Evolutionary conservation across 176 grass and related monocot genomes (phyloP).

Genomic region (Urochloa ruziziensis): DNA sequence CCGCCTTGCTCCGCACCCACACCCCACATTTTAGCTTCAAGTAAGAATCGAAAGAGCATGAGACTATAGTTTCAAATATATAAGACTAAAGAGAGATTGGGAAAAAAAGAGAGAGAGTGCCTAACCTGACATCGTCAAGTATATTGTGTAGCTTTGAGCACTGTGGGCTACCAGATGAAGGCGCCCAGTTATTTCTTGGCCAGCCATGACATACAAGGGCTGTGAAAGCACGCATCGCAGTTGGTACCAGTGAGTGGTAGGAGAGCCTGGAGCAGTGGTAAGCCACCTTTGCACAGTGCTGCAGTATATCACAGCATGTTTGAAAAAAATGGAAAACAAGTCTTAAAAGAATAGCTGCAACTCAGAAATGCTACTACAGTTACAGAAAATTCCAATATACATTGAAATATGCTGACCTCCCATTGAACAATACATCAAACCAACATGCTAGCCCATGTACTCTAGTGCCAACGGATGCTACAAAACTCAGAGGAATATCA

Average conservation of each 20-base stretch:
- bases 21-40: slow-evolving; percentile 97
- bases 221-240: slow-evolving; percentile 86
- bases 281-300: slow-evolving; percentile 97
- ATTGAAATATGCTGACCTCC: slow-evolving; percentile 55
- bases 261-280: slow-evolving; percentile 86
- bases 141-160: slow-evolving; percentile 92
- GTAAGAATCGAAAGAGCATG: slow-evolving; percentile 17
- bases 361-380: slow-evolving; percentile 18
- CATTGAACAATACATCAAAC: slow-evolving; percentile 98
- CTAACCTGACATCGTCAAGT: slow-evolving; percentile 91
- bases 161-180: slow-evolving; percentile 88
- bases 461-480: slow-evolving; percentile 83
- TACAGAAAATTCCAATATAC: background rate
- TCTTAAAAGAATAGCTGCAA: background rate
- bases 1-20: slow-evolving; percentile 85
- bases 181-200: slow-evolving; percentile 95
- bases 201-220: slow-evolving; percentile 97
- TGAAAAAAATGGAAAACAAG: background rate
- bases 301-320: slow-evolving; percentile 30
- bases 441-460: slow-evolving; percentile 98
- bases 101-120: background rate
- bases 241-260: slow-evolving; percentile 99
- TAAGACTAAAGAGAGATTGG: background rate
- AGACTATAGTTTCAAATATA: slow-evolving; percentile 18
- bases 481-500: slow-evolving; percentile 89